Evolutionary conservation across 176 grass and related monocot species (phyloP).

Genomic region (Neostapfia colusana): DNA sequence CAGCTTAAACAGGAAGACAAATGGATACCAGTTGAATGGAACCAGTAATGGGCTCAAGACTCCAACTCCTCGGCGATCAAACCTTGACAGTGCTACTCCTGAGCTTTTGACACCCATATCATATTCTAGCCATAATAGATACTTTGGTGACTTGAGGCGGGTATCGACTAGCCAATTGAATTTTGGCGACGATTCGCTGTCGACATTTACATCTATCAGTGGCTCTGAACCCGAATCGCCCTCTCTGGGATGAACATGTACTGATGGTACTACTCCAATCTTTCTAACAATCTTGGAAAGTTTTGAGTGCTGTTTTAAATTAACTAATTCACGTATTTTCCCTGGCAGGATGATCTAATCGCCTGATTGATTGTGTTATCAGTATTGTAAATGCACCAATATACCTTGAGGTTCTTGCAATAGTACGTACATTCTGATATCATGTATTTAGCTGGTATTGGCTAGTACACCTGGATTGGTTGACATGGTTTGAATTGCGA

Average conservation of each 20-base stretch:
- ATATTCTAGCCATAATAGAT: slow-evolving; percentile 72
- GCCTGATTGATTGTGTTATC: slow-evolving; percentile 25
- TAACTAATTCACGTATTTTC: slow-evolving; percentile 9
- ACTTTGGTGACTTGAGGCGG: slow-evolving; percentile 63
- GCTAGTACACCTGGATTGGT: slow-evolving; percentile 30
- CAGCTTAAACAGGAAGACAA: slow-evolving; percentile 72
- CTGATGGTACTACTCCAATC: slow-evolving; percentile 36
- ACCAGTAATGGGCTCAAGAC: slow-evolving; percentile 79
- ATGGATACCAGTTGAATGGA: slow-evolving; percentile 52
- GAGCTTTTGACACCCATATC: slow-evolving; percentile 87
- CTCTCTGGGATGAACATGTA: slow-evolving; percentile 43
- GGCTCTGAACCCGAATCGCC: slow-evolving; percentile 96
- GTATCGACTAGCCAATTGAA: slow-evolving; percentile 67
- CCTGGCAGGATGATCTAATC: slow-evolving; percentile 33
- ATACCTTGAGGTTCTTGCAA: slow-evolving; percentile 29
- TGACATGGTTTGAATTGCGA: slow-evolving; percentile 46
- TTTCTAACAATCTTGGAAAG: slow-evolving; percentile 10
- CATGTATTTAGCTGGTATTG: slow-evolving; percentile 40
- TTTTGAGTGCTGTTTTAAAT: slow-evolving; percentile 6
- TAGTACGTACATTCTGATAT: slow-evolving; percentile 39
- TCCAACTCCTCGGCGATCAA: slow-evolving; percentile 60
- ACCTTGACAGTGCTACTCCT: slow-evolving; percentile 71
- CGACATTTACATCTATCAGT: slow-evolving; percentile 94
- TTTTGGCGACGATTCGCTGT: slow-evolving; percentile 82
- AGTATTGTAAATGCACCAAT: slow-evolving; percentile 41